Evolutionary conservation across 257 asterid genomes (phyloP), one percentile per base, ranked within the genome.

Genomic region (Salvia miltiorrhiza): DNA sequence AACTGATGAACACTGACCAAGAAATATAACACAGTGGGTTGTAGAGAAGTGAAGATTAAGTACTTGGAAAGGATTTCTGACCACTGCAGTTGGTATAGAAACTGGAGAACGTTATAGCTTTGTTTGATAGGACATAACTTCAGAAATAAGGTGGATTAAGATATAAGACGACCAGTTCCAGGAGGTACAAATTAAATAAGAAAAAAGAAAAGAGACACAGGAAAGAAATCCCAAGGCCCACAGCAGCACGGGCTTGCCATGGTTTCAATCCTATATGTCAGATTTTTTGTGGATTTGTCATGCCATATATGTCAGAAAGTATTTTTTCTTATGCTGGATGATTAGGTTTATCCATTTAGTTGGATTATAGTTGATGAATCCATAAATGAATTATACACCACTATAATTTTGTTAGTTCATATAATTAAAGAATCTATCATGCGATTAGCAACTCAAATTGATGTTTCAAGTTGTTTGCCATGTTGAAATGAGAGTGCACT

Each of bases 401-500:
- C 6, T 41, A 43, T 4, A 52, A 23, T 24, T 54, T 35, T 35
- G 28, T 21, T 62, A 37, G 35, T 58, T 50, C 63, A 7, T 50
- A 30, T 24, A 53, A 17, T 17, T n/a, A 20, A 20, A 10, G 39
- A 23, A 24, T 43, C 4, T 8, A 58, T 16, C 32, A 14, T 47
- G 41, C 35, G 48, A 61, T 66, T 24, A 32, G 6, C 2, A 11
- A 20, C 37, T 68, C 44, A 30, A 40, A 1, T 67, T 58, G 55
- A 37, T 37, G 47, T 52, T 58, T 47, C 54, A 44, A 32, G n/a
- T 10, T 33, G 50, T 67, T 28, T 21, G 16, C 73, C 56, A 7
- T 65, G 35, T 63, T 69, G 37, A 74, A 77, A 67, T 77, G 65
- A 72, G 47, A 20, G 20, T 26, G 57, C 70, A 35, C 26, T 53